These are phyloP conservation scores for Ophiosphaerella herpotricha DNA, from an alignment of 2,329 filamentous ascomycete species.

Conservation along the genomic window DNA sequence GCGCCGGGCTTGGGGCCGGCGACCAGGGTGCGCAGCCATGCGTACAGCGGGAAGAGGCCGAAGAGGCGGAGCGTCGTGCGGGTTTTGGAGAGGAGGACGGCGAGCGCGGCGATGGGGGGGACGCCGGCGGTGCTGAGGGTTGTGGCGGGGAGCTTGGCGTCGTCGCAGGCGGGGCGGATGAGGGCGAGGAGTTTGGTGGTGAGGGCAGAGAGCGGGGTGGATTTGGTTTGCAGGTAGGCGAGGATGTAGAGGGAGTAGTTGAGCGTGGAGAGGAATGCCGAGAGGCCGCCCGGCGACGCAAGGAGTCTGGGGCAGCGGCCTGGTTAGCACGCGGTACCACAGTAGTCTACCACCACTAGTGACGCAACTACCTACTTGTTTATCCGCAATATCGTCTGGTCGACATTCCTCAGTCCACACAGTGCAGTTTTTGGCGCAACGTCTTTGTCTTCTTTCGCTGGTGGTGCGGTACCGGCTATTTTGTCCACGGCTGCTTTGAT, in stretches of 20 bases:
- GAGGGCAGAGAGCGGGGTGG: constrained; percentile 34
- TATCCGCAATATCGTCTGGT: constrained; percentile 48
- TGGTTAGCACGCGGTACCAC: constrained; percentile 3
- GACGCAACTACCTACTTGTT: constrained; percentile 45
- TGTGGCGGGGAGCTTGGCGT: constrained; percentile 28
- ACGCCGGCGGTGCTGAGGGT: constrained; percentile 32
- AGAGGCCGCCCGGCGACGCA: constrained; percentile 51
- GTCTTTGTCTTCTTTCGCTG: constrained; percentile 16
- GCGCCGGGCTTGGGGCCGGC: constrained; percentile 49
- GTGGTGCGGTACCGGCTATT: constrained; percentile 24
- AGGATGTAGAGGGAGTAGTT: constrained; percentile 54
- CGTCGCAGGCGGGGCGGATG: constrained; percentile 36
- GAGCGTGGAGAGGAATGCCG: constrained; percentile 52
- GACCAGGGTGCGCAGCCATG: constrained; percentile 49
- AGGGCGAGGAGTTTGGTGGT: constrained; percentile 39
- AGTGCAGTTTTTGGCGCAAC: constrained; percentile 23
- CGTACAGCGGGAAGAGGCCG: constrained; percentile 51
- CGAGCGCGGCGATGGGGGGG: constrained; percentile 43
- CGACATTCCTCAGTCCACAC: constrained; percentile 40
- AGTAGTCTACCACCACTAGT: neutral
- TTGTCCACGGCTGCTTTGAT: constrained; percentile 33
- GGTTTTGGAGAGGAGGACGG: constrained; percentile 47
- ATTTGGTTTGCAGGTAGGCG: constrained; percentile 49
- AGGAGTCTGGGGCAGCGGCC: constrained; percentile 41
- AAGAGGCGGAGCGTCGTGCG: constrained; percentile 52